Conservation (phyloP, 2,329 filamentous ascomycete genomes). For the Pyrenochaeta sp. region DNA sequence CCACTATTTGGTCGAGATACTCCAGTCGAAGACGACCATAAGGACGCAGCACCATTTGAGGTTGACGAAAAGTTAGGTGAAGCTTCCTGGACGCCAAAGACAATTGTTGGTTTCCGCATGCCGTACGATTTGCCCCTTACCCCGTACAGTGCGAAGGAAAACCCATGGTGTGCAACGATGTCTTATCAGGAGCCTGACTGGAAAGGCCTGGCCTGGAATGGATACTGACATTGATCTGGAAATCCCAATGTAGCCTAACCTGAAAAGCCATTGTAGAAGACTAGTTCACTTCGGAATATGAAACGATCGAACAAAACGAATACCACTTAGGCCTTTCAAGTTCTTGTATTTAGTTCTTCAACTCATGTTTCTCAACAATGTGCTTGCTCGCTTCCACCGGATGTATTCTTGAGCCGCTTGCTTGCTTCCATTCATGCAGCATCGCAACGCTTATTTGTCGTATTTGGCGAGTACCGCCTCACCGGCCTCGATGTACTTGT, state of each 20-base stretch:
- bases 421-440: too few relatives aligned
- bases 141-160: conserved; percentile 67
- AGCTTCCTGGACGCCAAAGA: conserved; percentile 10
- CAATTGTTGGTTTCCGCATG: conserved; percentile 73
- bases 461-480: conserved; percentile 74
- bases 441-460: conserved; percentile 59
- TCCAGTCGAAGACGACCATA: conserved; percentile 49
- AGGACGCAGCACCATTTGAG: conserved; percentile 15
- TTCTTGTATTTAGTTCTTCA: too few relatives aligned
- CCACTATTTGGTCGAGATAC: conserved; percentile 70
- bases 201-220: conserved; percentile 55
- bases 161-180: conserved; percentile 78
- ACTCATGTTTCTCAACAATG: not conserved
- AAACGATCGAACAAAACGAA: too few relatives aligned
- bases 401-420: too few relatives aligned
- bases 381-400: conserved; percentile 36
- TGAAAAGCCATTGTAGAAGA: too few relatives aligned
- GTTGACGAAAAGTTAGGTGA: conserved; percentile 1
- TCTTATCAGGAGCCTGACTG: conserved; percentile 69
- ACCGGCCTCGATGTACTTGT: conserved; percentile 76
- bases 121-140: conserved; percentile 83
- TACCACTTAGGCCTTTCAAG: too few relatives aligned
- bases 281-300: too few relatives aligned
- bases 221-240: conserved; percentile 15
- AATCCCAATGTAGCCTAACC: too few relatives aligned